Percentiles rank a stretch among this genome's conserved stretches.
Conservation (phyloP, 2,329 filamentous ascomycete species). For the Xylaria sp. region DNA sequence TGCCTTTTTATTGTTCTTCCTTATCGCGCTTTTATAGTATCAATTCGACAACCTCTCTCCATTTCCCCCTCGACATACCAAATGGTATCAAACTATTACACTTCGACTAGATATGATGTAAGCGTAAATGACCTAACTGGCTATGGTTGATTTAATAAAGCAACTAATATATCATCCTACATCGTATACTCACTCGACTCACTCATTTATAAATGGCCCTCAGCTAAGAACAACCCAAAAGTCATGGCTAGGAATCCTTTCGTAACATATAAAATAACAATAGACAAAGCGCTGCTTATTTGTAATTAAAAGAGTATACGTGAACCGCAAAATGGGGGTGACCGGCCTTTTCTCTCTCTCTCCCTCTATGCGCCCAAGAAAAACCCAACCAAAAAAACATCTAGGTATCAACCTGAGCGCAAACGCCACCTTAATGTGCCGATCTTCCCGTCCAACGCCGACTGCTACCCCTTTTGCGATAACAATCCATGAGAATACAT, state of each 20-base stretch:
- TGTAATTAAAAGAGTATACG: constrained; percentile 36
- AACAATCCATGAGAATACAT: constrained; percentile 12
- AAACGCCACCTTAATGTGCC: constrained; percentile 26
- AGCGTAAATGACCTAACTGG: no score
- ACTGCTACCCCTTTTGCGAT: constrained; percentile 15
- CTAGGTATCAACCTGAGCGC: constrained; percentile 23
- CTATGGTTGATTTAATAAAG: background rate
- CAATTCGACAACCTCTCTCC: no score
- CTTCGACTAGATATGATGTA: no score
- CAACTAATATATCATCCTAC: no score
- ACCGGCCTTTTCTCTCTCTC: background rate
- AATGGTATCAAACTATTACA: no score
- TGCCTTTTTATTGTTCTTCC: background rate
- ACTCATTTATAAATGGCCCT: background rate
- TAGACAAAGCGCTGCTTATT: constrained; percentile 25
- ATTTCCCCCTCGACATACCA: no score
- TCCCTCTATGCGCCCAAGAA: constrained; percentile 1
- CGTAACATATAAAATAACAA: constrained; percentile 13
- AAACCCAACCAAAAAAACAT: constrained; percentile 19
- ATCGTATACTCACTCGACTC: background rate
- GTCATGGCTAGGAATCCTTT: constrained; percentile 6
- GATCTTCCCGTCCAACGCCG: constrained; percentile 25
- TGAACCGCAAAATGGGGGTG: background rate
- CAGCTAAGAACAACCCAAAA: background rate
- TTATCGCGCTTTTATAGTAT: no score